phyloP scores from a whole-genome alignment of 805 yeast genomes.

The Lachancea waltii region DNA sequence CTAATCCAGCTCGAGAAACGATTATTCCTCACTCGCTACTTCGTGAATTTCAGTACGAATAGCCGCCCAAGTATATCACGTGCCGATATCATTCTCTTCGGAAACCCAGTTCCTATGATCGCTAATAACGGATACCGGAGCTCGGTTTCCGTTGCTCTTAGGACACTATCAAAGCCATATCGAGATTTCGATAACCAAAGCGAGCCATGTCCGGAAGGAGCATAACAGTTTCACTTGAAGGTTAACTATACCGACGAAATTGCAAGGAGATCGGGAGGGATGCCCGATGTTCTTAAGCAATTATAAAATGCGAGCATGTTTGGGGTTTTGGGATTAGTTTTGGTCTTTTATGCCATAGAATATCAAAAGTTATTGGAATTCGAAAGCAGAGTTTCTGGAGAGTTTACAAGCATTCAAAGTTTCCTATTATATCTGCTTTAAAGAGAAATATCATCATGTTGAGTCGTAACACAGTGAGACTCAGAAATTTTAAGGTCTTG shows the following conservation, averaged over 20 bases:
- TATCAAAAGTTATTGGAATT: too few relatives aligned
- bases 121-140: neutral
- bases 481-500: neutral
- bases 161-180: neutral
- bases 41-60: conserved; percentile 8
- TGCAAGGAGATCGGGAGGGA: neutral
- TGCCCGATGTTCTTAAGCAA: neutral
- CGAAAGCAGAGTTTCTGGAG: too few relatives aligned
- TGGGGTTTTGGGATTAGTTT: too few relatives aligned
- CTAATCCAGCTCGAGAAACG: neutral
- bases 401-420: too few relatives aligned
- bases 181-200: neutral
- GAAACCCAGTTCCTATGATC: conserved; percentile 1
- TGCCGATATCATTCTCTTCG: neutral
- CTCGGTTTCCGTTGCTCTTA: neutral
- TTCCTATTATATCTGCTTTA: too few relatives aligned
- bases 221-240: too few relatives aligned
- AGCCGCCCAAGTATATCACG: neutral
- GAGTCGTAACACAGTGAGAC: neutral
- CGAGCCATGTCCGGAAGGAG: too few relatives aligned
- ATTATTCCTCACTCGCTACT: conserved; percentile 2
- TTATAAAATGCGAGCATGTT: neutral
- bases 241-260: too few relatives aligned
- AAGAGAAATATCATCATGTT: neutral
- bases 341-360: too few relatives aligned